Percentiles rank a stretch among this genome's conserved stretches.
Evolutionary conservation across 768 basidiomycete species (phyloP).

Genomic region (Chalciporus pseudorubinellus): DNA sequence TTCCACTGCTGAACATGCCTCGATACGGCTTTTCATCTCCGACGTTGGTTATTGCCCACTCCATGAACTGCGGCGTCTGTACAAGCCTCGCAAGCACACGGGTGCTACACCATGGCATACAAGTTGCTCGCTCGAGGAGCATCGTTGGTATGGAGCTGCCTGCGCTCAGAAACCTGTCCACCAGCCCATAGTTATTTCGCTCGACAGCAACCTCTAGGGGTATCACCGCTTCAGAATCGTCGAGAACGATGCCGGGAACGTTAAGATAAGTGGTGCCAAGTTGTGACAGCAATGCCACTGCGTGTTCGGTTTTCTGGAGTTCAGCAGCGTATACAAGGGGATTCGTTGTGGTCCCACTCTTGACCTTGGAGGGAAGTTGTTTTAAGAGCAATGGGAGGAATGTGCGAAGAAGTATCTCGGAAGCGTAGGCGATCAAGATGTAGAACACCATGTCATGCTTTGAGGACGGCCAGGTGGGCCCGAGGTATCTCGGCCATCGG

Average conservation of each 20-base stretch:
- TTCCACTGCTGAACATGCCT: neutral
- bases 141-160: constrained; percentile 5
- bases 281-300: neutral
- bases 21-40: neutral
- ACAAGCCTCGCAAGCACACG: constrained; percentile 4
- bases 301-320: constrained; percentile 3
- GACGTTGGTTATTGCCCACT: constrained; percentile 3
- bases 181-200: neutral
- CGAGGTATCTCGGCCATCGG: neutral
- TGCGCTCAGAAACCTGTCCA: neutral
- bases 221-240: neutral
- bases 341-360: neutral
- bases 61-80: constrained; percentile 5
- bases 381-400: neutral
- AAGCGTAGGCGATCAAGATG: constrained; percentile 1
- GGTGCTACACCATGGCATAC: constrained; percentile 6
- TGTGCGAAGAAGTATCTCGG: neutral
- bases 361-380: too few relatives aligned
- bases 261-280: constrained; percentile 4
- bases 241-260: constrained; percentile 1
- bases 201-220: constrained; percentile 10
- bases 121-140: neutral
- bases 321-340: constrained; percentile 11
- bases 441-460: neutral
- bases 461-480: constrained; percentile 1